Conservation (phyloP, 2,329 filamentous ascomycete genomes). For the Zalaria sp. region DNA sequence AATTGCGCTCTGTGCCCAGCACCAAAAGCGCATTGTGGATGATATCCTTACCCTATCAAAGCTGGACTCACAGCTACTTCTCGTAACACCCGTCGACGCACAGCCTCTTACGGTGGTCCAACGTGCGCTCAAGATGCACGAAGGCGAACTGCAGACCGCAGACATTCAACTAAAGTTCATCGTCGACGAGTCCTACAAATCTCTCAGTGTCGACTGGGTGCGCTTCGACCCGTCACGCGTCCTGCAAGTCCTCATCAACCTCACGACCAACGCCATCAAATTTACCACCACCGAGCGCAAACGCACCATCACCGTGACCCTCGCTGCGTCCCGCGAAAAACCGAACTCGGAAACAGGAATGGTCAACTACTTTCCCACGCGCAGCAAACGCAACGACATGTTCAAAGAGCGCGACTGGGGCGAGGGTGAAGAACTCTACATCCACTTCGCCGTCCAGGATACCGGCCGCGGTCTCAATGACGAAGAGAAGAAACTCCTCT, state of each 20-base stretch:
- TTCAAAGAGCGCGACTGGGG: slow-evolving; percentile 53
- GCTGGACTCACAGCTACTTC: slow-evolving; percentile 59
- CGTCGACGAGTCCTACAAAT: slow-evolving; percentile 46
- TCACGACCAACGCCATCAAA: slow-evolving; percentile 70
- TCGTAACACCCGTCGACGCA: slow-evolving; percentile 56
- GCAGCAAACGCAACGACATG: slow-evolving; percentile 32
- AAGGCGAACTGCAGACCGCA: slow-evolving; percentile 56
- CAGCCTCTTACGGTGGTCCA: slow-evolving; percentile 54
- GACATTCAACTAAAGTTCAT: slow-evolving; percentile 53
- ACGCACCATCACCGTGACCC: slow-evolving; percentile 50
- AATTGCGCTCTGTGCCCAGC: slow-evolving; percentile 62
- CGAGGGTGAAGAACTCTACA: slow-evolving; percentile 46
- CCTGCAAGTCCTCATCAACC: slow-evolving; percentile 66
- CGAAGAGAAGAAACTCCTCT: slow-evolving; percentile 59
- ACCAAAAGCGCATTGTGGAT: slow-evolving; percentile 69
- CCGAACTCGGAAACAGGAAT: slow-evolving; percentile 27
- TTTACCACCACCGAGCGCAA: slow-evolving; percentile 54
- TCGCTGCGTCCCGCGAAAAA: slow-evolving; percentile 47
- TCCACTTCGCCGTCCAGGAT: slow-evolving; percentile 62
- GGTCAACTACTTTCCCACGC: slow-evolving; percentile 49
- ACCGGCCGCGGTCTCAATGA: slow-evolving; percentile 60
- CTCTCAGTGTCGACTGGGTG: slow-evolving; percentile 49
- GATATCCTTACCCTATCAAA: slow-evolving; percentile 62
- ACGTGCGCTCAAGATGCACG: slow-evolving; percentile 62
- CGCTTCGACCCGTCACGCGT: slow-evolving; percentile 62